Conservation (phyloP, 2,329 filamentous ascomycete genomes). For the Aspergillus nomiae region DNA sequence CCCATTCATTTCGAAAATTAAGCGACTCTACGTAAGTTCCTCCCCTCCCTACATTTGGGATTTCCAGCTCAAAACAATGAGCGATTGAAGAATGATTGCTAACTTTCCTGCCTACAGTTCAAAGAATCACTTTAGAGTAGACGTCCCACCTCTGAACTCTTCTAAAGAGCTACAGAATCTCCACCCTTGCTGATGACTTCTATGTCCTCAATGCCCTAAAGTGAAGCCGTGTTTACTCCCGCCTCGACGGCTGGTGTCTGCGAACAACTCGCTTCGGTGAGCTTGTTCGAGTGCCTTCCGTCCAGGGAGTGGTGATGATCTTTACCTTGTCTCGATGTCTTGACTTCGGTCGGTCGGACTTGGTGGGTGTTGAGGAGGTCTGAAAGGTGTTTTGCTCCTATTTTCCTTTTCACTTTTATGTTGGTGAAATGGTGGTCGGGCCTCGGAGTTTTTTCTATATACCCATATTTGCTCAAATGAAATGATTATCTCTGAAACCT, state of each 20-base stretch:
- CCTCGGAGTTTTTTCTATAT: not conserved
- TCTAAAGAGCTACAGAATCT: slow-evolving; percentile 88
- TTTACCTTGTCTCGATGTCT: slow-evolving; percentile 72
- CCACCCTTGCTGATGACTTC: slow-evolving; percentile 90
- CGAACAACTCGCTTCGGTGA: slow-evolving; percentile 39
- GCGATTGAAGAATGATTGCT: slow-evolving; percentile 16
- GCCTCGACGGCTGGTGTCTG: slow-evolving; percentile 35
- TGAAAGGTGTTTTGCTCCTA: slow-evolving; percentile 67
- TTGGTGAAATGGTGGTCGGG: slow-evolving; percentile 7
- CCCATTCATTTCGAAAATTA: slow-evolving; percentile 34
- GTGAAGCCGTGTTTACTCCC: slow-evolving; percentile 69
- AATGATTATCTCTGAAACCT: not conserved
- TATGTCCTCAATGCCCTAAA: slow-evolving; percentile 85
- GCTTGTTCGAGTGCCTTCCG: slow-evolving; percentile 42
- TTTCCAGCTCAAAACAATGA: not conserved
- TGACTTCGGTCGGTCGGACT: slow-evolving; percentile 74
- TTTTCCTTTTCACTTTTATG: slow-evolving; percentile 57
- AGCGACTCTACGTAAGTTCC: slow-evolving; percentile 48
- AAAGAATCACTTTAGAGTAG: slow-evolving; percentile 98
- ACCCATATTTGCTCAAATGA: not conserved
- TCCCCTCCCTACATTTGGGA: slow-evolving; percentile 27
- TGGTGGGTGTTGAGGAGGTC: slow-evolving; percentile 88
- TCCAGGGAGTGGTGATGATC: slow-evolving; percentile 96
- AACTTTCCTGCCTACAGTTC: slow-evolving; percentile 40
- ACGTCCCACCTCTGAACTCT: slow-evolving; percentile 88